Conservation (phyloP, 192 early-diverging fungal genomes). For the Mortierella alpina region DNA sequence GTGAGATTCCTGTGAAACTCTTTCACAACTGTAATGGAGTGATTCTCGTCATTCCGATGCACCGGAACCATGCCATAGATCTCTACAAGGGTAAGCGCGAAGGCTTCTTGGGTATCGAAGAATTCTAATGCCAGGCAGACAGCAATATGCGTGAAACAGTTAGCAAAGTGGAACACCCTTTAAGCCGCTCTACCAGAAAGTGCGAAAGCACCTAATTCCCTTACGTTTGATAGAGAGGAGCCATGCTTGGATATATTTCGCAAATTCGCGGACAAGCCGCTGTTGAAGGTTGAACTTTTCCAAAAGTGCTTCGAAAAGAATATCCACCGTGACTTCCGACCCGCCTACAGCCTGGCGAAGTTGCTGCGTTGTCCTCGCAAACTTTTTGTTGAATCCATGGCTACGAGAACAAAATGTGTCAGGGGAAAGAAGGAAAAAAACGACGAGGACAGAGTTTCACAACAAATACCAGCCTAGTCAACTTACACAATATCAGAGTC, state of each 20-base stretch:
- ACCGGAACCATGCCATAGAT: slow-evolving; percentile 61
- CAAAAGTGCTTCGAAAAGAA: slow-evolving; percentile 67
- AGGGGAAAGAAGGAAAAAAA: neutral
- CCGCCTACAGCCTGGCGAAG: slow-evolving; percentile 75
- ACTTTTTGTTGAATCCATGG: slow-evolving; percentile 81
- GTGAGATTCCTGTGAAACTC: slow-evolving; percentile 50
- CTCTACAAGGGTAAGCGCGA: slow-evolving; percentile 67
- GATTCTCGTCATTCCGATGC: slow-evolving; percentile 35
- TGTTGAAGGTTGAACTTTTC: slow-evolving; percentile 68
- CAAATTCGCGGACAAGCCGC: slow-evolving; percentile 61
- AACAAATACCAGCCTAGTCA: neutral
- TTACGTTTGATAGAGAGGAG: slow-evolving; percentile 57
- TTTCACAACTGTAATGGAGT: slow-evolving; percentile 23
- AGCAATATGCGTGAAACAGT: neutral
- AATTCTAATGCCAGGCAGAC: slow-evolving; percentile 36
- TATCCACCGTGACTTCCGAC: slow-evolving; percentile 64
- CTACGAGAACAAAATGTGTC: slow-evolving; percentile 40
- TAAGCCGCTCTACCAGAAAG: neutral
- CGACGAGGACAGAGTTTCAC: neutral
- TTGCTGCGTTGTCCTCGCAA: slow-evolving; percentile 70
- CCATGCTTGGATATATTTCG: slow-evolving; percentile 60
- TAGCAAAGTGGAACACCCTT: neutral
- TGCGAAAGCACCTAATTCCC: neutral
- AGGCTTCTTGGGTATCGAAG: slow-evolving; percentile 63
- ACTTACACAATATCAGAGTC: slow-evolving; percentile 74